A percentile compares a stretch with the other conserved stretches of the same genome.
Conservation (phyloP, 177 flowering plant species). For the Vitis hybrid region DNA sequence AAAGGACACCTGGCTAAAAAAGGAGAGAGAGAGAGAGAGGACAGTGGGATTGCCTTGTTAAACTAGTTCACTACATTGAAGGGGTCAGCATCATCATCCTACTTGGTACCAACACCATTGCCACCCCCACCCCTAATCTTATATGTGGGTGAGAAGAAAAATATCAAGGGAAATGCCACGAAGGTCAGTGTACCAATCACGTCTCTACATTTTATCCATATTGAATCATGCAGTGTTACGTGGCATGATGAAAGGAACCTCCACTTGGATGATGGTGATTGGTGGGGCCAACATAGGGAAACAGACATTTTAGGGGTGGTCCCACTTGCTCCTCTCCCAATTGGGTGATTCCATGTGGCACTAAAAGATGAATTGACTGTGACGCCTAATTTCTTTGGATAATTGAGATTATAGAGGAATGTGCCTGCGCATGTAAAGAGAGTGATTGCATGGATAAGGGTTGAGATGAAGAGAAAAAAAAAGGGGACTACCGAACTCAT, state of each 20-base stretch:
- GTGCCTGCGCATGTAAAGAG: not conserved
- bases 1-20: too few relatives aligned
- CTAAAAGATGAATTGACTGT: not conserved
- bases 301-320: not conserved
- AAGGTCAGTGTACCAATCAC: conserved; percentile 7
- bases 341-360: not conserved
- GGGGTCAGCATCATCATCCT: not conserved
- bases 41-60: not conserved
- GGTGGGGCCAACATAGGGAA: not conserved
- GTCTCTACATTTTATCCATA: not conserved
- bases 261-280: not conserved
- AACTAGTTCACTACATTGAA: not conserved
- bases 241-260: conserved; percentile 6
- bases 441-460: not conserved
- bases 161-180: not conserved
- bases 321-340: not conserved
- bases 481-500: too few relatives aligned
- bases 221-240: not conserved
- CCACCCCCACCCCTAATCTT: not conserved
- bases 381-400: not conserved
- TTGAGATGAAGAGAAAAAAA: too few relatives aligned
- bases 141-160: not conserved
- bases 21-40: too few relatives aligned
- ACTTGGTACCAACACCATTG: conserved; percentile 12
- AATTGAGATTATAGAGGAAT: not conserved